Conservation (phyloP, 495 filamentous ascomycete species). For the Annulohypoxylon stygium region DNA sequence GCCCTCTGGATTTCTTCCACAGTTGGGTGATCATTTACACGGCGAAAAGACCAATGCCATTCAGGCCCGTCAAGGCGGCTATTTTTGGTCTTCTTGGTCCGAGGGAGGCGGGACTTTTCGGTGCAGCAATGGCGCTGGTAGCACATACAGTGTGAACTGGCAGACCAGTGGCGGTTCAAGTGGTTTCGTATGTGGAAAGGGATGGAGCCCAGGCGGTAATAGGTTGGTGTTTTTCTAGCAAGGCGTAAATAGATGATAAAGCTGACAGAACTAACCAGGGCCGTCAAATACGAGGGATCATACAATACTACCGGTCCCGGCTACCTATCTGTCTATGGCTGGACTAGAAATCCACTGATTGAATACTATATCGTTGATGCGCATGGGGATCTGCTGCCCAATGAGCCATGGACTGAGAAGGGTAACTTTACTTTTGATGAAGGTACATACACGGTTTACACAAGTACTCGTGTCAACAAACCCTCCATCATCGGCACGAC, state of each 20-base stretch:
- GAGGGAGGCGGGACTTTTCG: constrained; percentile 64
- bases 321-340: constrained; percentile 74
- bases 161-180: constrained; percentile 57
- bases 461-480: constrained; percentile 67
- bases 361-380: constrained; percentile 77
- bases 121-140: constrained; percentile 66
- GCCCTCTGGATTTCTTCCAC: constrained; percentile 55
- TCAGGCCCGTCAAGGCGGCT: constrained; percentile 60
- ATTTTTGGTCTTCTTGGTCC: constrained; percentile 72
- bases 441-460: constrained; percentile 68
- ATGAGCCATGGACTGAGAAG: constrained; percentile 62
- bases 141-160: constrained; percentile 68
- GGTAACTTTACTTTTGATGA: constrained; percentile 69
- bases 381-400: constrained; percentile 68
- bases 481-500: constrained; percentile 70
- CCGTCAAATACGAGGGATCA: constrained; percentile 66
- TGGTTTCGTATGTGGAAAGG: constrained; percentile 73
- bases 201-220: constrained; percentile 67
- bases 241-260: background rate
- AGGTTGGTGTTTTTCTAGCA: constrained; percentile 51
- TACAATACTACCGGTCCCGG: constrained; percentile 70
- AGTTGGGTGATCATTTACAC: constrained; percentile 54
- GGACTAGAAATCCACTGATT: constrained; percentile 72
- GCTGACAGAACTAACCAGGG: constrained; percentile 50
- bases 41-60: constrained; percentile 53